These are phyloP conservation scores for Neoscytalidium dimidiatum DNA, from an alignment of 2,329 filamentous ascomycete genomes.

Conservation along the genomic window DNA sequence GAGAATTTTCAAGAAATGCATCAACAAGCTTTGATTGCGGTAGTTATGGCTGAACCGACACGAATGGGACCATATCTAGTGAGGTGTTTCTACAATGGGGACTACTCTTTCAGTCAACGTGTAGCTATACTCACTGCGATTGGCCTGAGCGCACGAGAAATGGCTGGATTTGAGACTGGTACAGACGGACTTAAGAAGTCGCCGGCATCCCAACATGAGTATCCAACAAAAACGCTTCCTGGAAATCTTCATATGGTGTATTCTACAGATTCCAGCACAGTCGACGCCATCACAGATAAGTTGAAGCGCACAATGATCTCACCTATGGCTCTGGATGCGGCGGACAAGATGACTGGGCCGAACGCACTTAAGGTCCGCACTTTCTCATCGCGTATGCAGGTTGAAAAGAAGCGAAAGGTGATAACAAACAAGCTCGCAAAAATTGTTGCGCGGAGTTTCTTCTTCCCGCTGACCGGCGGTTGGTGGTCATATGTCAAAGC, in stretches of 20 bases:
- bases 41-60: conserved; percentile 74
- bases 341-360: conserved; percentile 77
- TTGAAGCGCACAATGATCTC: conserved; percentile 74
- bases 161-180: conserved; percentile 71
- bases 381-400: conserved; percentile 76
- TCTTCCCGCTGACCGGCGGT: conserved; percentile 80
- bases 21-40: conserved; percentile 77
- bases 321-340: conserved; percentile 78
- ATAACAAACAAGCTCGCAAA: conserved; percentile 76
- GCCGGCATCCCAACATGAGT: conserved; percentile 38
- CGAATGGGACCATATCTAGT: conserved; percentile 83
- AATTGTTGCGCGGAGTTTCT: conserved; percentile 75
- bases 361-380: conserved; percentile 85
- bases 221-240: conserved; percentile 81
- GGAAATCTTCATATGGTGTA: conserved; percentile 74
- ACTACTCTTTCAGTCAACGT: conserved; percentile 85
- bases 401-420: conserved; percentile 60
- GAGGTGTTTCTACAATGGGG: conserved; percentile 84
- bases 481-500: conserved; percentile 68
- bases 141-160: conserved; percentile 78
- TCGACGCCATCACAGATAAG: conserved; percentile 68
- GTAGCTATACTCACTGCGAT: conserved; percentile 79
- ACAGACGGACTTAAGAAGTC: conserved; percentile 41
- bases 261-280: conserved; percentile 54
- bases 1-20: conserved; percentile 74